Base-by-base conservation (phyloP, 1,139 yeast species). In the Lodderomyces beijingensis region DNA sequence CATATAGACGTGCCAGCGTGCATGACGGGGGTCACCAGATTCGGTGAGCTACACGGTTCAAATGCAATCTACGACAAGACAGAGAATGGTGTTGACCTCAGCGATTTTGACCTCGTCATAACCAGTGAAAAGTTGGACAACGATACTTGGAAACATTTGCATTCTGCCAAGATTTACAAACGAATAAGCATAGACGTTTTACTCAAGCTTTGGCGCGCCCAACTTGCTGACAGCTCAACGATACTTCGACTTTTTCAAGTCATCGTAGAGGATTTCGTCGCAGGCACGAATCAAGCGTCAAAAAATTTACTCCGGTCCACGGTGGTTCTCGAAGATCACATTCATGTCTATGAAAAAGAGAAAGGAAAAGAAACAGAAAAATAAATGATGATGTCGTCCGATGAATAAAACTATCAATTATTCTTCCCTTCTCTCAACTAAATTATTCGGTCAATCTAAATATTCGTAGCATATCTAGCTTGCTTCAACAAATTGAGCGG, bases 21-120 rank as follows among this genome's bases (percentile, higher is more conserved):
- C 51, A 87, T 87, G 94, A 76, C 89, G 1, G 98, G 98, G 5
- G 81, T 80, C 5, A 74, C 88, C 3, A 64, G 77, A 36, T 89
- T 89, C 55, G 81, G 81, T 2, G 80, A 85, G 49, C 46, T 78
- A 10, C 67, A 69, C 38, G 45, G 51, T 21, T 49, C 58, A 16
- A 46, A 52, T 14, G 55, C 83, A n/a, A 56, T 47, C 1, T 89
- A 86, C 51, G 95, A 88, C 55, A 86, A 82, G 50, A 74, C 89
- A 0, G 96, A 89, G 51, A 62, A 69, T 30, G 44, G 45, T 2
- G 47, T 46, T 0, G 55, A 48, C 4, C 53, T 79, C 26, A 58
- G 65, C 10, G 43, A 65, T 1, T 74, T 81, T 46, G 79, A 82
- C 43, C 75, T 71, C 41, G 59, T 85, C 31, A 72, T 88, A 30